Evolutionary conservation across 2,329 filamentous ascomycete genomes (phyloP), one percentile per base, ranked within the genome.

Genomic region (Fusarium subtropicale): DNA sequence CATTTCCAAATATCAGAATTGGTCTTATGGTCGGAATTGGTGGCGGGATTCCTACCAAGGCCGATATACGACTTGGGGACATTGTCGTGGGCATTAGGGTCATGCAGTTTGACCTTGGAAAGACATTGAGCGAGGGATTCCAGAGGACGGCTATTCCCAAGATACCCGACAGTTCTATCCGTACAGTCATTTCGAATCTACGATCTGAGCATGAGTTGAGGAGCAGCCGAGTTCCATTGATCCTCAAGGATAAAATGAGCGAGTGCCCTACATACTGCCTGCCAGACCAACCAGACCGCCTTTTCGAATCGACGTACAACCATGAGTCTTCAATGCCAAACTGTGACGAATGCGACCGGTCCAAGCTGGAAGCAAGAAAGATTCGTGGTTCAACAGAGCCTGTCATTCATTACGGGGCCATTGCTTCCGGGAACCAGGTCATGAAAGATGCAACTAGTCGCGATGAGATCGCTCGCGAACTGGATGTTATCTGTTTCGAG

Each of bases 1-100:
- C 91, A 26, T 88, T 81, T 65, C 85, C 54, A 0, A 59, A 55
- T 0, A 52, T 73, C 4, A 12, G 26, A 0, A 5, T 64, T 0
- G 65, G 68, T 0, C 45, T 77, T 7, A 75, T 77, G 66, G 75
- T 77, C 0, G 76, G 75, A 0, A 74, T 77, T 12, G 76, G 73
- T 2, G 75, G 76, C 0, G 75, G 75, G 0, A 58, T 33, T 0
- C 69, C 69, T 1, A 57, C 33, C 2, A 60, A 30, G 13, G 53
- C 30, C 3, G 76, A 77, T 6, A 57, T 78, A 7, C 69, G 71
- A 3, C 47, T 78, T 1, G 76, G 76, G 0, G 76, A 78, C n/a
- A 18, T 77, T 2, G 69, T 77, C 1, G 73, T 78, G 0, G 75
- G 76, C 1, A 4, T 31, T 0, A 65, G 71, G 1, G 70, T 76